Conservation (phyloP, 2,329 filamentous ascomycete genomes). For the Penicillium expansum region DNA sequence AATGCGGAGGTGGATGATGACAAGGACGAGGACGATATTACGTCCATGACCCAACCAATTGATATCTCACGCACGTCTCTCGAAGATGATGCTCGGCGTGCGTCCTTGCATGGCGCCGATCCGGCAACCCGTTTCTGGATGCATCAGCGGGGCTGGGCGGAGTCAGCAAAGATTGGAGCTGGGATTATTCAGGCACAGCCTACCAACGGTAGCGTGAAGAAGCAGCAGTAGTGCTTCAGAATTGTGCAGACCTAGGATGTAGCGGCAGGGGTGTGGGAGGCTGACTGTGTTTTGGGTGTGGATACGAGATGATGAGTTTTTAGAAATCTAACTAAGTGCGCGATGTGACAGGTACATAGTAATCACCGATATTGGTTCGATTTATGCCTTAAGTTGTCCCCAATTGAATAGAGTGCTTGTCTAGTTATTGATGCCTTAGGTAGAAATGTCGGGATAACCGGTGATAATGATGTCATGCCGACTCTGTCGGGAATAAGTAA, state of each 20-base stretch:
- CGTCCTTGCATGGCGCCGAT: slow-evolving; percentile 34
- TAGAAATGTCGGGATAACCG: background rate
- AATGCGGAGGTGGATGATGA: slow-evolving; percentile 24
- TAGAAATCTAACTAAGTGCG: background rate
- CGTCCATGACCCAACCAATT: slow-evolving; percentile 12
- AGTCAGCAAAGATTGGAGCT: slow-evolving; percentile 41
- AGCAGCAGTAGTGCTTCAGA: slow-evolving; percentile 30
- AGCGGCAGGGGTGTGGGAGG: background rate
- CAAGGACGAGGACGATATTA: slow-evolving; percentile 11
- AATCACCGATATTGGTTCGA: background rate
- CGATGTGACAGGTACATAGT: background rate
- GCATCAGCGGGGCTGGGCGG: slow-evolving; percentile 45
- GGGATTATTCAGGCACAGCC: slow-evolving; percentile 40
- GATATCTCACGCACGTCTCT: slow-evolving; percentile 38
- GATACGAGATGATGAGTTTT: background rate
- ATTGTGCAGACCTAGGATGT: background rate
- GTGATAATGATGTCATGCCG: background rate
- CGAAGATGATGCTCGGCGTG: slow-evolving; percentile 43
- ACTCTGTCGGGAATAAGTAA: background rate
- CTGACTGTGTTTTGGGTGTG: background rate
- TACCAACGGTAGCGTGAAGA: slow-evolving; percentile 29
- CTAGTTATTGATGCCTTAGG: background rate
- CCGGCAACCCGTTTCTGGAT: slow-evolving; percentile 44
- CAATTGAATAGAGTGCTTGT: background rate
- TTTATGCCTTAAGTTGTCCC: background rate